Conservation (phyloP, 257 asterid species). For the Paraleonurus japonicus region DNA sequence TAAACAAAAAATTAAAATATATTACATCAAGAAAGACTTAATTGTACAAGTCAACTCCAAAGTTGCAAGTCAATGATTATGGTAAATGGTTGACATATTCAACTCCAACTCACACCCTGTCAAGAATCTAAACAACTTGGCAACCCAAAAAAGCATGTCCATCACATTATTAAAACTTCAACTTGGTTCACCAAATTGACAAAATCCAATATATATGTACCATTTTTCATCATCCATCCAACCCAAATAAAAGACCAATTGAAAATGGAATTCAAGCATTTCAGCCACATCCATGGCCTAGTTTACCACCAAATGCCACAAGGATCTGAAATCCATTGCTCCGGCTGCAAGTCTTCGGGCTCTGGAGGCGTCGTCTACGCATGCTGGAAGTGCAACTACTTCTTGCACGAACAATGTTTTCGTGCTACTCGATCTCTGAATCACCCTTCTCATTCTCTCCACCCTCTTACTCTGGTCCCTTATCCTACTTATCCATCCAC, state of each 20-base stretch:
- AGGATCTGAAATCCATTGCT: slow-evolving; percentile 56
- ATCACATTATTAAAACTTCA: slow-evolving; percentile 24
- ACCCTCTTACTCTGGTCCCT: slow-evolving; percentile 56
- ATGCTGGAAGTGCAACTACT: slow-evolving; percentile 64
- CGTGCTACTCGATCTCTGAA: slow-evolving; percentile 48
- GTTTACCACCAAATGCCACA: slow-evolving; percentile 44
- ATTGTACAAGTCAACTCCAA: slow-evolving; percentile 28
- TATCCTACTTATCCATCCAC: slow-evolving; percentile 57
- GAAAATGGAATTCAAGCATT: slow-evolving; percentile 57
- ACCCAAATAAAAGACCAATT: background rate
- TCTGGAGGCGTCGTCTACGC: slow-evolving; percentile 39
- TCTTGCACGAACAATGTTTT: slow-evolving; percentile 59
- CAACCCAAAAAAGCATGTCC: background rate
- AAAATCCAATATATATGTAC: slow-evolving; percentile 15
- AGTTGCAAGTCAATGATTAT: slow-evolving; percentile 22
- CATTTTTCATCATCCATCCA: background rate
- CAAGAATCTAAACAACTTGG: slow-evolving; percentile 29
- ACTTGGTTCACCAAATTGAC: slow-evolving; percentile 26
- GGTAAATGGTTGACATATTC: slow-evolving; percentile 29
- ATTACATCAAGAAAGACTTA: background rate
- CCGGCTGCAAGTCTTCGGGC: slow-evolving; percentile 51
- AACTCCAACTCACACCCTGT: slow-evolving; percentile 27
- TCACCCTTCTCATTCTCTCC: slow-evolving; percentile 52
- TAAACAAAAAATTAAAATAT: background rate
- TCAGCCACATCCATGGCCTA: slow-evolving; percentile 64